Evolutionary conservation across 805 yeast genomes (phyloP).

Genomic region (Lipomyces kockii): DNA sequence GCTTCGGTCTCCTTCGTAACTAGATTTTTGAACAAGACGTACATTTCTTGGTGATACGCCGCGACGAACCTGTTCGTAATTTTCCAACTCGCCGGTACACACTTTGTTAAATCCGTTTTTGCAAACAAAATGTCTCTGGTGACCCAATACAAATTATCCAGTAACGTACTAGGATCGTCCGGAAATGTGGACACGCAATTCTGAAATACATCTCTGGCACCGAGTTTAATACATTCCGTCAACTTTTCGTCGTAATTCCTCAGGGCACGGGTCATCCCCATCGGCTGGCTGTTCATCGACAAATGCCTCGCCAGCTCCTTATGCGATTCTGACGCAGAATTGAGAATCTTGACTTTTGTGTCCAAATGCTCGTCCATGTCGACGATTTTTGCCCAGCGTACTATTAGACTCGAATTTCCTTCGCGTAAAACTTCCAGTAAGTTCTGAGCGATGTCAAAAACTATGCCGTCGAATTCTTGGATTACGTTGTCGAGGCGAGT

Average conservation of each 20-base stretch:
- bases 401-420: slow-evolving; percentile 68
- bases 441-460: slow-evolving; percentile 70
- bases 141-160: slow-evolving; percentile 79
- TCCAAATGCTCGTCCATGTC: slow-evolving; percentile 85
- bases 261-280: slow-evolving; percentile 16
- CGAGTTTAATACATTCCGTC: slow-evolving; percentile 38
- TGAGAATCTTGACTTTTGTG: slow-evolving; percentile 50
- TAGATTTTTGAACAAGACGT: slow-evolving; percentile 64
- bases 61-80: slow-evolving; percentile 64
- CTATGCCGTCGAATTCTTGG: slow-evolving; percentile 60
- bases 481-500: slow-evolving; percentile 55
- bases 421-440: slow-evolving; percentile 74
- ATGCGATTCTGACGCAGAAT: slow-evolving; percentile 24
- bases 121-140: slow-evolving; percentile 77
- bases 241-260: slow-evolving; percentile 31
- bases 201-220: slow-evolving; percentile 69
- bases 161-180: slow-evolving; percentile 57
- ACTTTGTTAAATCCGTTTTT: slow-evolving; percentile 57
- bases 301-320: slow-evolving; percentile 20
- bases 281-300: slow-evolving; percentile 17
- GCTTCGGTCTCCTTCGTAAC: slow-evolving; percentile 79
- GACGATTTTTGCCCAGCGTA: slow-evolving; percentile 73
- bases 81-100: slow-evolving; percentile 78
- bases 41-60: slow-evolving; percentile 69
- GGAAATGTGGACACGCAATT: slow-evolving; percentile 63